Conservation (phyloP, 495 filamentous ascomycete species). For the Penicillium subrubescens region DNA sequence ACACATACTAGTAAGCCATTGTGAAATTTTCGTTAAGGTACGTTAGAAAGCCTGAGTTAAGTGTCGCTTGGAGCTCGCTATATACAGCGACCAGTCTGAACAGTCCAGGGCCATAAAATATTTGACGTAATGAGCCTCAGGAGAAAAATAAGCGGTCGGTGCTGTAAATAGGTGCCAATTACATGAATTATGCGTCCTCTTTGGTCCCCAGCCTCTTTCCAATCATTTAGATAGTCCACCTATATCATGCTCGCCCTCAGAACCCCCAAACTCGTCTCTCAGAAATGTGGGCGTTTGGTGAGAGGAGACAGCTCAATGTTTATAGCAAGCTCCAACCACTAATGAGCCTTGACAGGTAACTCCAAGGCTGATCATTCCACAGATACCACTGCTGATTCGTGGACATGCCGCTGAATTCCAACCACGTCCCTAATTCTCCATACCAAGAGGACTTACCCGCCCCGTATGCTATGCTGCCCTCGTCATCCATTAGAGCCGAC, state of each 20-base stretch:
- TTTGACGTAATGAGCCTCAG: neutral
- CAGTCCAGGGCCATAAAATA: neutral
- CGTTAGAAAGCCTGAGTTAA: too few relatives aligned
- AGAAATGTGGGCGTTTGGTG: neutral
- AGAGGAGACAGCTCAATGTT: slow-evolving; percentile 4
- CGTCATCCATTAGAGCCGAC: slow-evolving; percentile 17
- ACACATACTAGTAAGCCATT: neutral
- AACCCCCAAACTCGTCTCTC: neutral
- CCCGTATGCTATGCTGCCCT: slow-evolving; percentile 21
- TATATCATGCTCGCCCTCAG: neutral
- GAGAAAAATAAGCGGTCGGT: neutral
- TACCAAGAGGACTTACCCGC: slow-evolving; percentile 8
- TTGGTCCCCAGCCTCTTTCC: neutral
- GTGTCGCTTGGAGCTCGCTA: too few relatives aligned
- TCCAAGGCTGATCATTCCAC: slow-evolving; percentile 28
- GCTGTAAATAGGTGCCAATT: neutral
- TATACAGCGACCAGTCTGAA: too few relatives aligned
- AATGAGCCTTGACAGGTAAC: slow-evolving; percentile 5
- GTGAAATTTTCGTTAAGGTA: too few relatives aligned
- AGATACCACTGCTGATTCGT: slow-evolving; percentile 4
- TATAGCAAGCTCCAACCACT: slow-evolving; percentile 2
- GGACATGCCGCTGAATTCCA: slow-evolving; percentile 2
- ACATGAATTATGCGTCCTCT: neutral
- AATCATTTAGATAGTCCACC: neutral
- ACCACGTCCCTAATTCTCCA: slow-evolving; percentile 12